phyloP scores from a whole-genome alignment of 306 rosid species.

The Inga oerstediana region DNA sequence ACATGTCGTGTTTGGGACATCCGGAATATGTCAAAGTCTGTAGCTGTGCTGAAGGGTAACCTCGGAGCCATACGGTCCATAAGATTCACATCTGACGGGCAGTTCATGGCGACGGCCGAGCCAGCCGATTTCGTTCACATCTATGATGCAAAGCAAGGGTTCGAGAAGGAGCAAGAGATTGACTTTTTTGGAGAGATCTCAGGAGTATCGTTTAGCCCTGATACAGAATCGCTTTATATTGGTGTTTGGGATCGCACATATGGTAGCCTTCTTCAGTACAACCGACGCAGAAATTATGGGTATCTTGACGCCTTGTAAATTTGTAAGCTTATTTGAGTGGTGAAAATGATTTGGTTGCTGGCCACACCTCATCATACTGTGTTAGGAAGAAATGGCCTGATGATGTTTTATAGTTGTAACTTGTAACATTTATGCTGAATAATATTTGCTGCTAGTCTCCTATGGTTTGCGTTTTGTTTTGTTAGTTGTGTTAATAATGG shows the following conservation, averaged over 20 bases:
- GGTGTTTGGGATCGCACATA: slow-evolving; percentile 88
- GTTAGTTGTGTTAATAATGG: neutral
- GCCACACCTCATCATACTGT: slow-evolving; percentile 28
- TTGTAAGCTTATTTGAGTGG: slow-evolving; percentile 23
- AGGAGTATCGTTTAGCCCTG: slow-evolving; percentile 78
- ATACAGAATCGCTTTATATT: slow-evolving; percentile 72
- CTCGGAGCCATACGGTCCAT: slow-evolving; percentile 67
- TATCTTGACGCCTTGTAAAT: slow-evolving; percentile 65
- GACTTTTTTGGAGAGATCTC: slow-evolving; percentile 74
- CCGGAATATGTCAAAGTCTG: slow-evolving; percentile 57
- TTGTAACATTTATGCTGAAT: slow-evolving; percentile 31
- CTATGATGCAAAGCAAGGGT: slow-evolving; percentile 56
- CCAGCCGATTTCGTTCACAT: slow-evolving; percentile 72
- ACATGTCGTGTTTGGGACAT: slow-evolving; percentile 71
- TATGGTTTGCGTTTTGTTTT: neutral
- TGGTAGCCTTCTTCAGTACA: slow-evolving; percentile 82
- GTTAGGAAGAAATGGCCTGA: slow-evolving; percentile 29
- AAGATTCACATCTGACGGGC: slow-evolving; percentile 61
- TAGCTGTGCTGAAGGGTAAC: slow-evolving; percentile 63
- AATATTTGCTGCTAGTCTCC: slow-evolving; percentile 29
- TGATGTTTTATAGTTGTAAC: slow-evolving; percentile 15
- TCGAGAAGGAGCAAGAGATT: slow-evolving; percentile 61
- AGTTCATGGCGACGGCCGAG: slow-evolving; percentile 65
- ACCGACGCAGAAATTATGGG: slow-evolving; percentile 50
- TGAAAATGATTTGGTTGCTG: slow-evolving; percentile 34